phyloP scores from a whole-genome alignment of 768 basidiomycete species.

The Russula virescens region DNA sequence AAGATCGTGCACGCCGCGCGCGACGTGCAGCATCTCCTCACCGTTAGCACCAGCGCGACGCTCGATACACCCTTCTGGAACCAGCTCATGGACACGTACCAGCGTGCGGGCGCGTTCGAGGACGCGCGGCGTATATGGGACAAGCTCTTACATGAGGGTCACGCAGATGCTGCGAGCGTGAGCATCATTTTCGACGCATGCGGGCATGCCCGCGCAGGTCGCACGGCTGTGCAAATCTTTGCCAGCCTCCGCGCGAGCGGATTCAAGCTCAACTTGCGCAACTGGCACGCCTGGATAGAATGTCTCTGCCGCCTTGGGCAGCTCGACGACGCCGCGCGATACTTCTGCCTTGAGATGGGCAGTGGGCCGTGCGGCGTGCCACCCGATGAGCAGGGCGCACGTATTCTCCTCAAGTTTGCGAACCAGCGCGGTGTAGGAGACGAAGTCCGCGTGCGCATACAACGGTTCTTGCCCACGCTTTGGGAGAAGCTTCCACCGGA shows the following conservation, averaged over 20 bases:
- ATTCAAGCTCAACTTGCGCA: slow-evolving; percentile 53
- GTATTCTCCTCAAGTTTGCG: slow-evolving; percentile 39
- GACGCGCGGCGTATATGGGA: slow-evolving; percentile 82
- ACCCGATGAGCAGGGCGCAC: slow-evolving; percentile 46
- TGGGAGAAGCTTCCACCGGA: slow-evolving; percentile 19
- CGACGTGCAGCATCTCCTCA: slow-evolving; percentile 67
- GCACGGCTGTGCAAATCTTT: slow-evolving; percentile 51
- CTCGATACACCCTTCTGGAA: slow-evolving; percentile 59
- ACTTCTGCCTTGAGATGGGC: slow-evolving; percentile 62
- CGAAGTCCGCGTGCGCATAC: slow-evolving; percentile 20
- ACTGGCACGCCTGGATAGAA: slow-evolving; percentile 83
- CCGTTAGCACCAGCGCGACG: slow-evolving; percentile 70
- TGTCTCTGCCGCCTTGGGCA: slow-evolving; percentile 70
- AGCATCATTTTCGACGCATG: slow-evolving; percentile 86
- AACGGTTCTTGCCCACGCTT: slow-evolving; percentile 20
- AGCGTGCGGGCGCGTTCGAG: slow-evolving; percentile 62
- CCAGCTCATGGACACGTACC: slow-evolving; percentile 85
- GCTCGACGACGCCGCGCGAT: slow-evolving; percentile 60
- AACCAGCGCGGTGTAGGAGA: slow-evolving; percentile 7
- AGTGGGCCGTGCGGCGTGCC: slow-evolving; percentile 37
- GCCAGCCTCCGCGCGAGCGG: slow-evolving; percentile 43
- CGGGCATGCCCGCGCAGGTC: slow-evolving; percentile 50
- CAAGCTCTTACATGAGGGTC: slow-evolving; percentile 52
- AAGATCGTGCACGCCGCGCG: slow-evolving; percentile 47
- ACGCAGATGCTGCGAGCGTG: slow-evolving; percentile 57